phyloP scores from a whole-genome alignment of 164 flowering plant genomes.

The Hamamelis virginiana region DNA sequence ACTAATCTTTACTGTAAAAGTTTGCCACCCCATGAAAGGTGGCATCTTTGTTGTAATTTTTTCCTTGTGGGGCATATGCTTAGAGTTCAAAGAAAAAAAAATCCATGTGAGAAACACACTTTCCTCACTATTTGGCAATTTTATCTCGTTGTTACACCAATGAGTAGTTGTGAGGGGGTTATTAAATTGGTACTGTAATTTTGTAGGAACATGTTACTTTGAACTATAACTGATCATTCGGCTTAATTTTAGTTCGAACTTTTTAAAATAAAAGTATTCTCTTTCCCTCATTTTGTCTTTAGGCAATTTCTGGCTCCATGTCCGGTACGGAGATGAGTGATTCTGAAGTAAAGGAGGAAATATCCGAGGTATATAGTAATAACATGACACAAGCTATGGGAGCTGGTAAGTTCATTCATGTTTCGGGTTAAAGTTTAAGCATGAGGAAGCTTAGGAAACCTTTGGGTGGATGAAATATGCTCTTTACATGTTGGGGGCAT shows the following conservation, averaged over 20 bases:
- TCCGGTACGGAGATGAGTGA: slow-evolving; percentile 48
- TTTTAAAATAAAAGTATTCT: not conserved
- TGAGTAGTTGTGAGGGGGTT: not conserved
- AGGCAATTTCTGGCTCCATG: slow-evolving; percentile 67
- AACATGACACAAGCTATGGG: slow-evolving; percentile 98
- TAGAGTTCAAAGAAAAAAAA: too few relatives aligned
- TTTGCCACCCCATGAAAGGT: too few relatives aligned
- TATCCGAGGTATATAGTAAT: slow-evolving; percentile 71
- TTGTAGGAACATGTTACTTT: not conserved
- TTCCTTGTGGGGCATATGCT: too few relatives aligned
- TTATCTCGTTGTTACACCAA: not conserved
- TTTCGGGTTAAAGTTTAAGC: not conserved
- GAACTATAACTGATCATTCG: not conserved
- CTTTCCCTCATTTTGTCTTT: slow-evolving; percentile 3
- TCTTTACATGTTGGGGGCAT: not conserved
- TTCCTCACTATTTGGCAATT: too few relatives aligned
- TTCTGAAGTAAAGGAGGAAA: slow-evolving; percentile 56
- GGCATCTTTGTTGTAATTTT: too few relatives aligned
- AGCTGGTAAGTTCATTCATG: slow-evolving; percentile 55
- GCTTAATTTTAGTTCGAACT: not conserved
- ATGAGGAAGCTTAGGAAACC: not conserved
- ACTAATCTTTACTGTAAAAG: too few relatives aligned
- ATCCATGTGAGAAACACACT: too few relatives aligned
- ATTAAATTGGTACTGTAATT: not conserved
- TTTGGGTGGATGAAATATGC: not conserved